Evolutionary conservation across 2,329 filamentous ascomycete species (phyloP).

Genomic region (Paecilomyces sp.): DNA sequence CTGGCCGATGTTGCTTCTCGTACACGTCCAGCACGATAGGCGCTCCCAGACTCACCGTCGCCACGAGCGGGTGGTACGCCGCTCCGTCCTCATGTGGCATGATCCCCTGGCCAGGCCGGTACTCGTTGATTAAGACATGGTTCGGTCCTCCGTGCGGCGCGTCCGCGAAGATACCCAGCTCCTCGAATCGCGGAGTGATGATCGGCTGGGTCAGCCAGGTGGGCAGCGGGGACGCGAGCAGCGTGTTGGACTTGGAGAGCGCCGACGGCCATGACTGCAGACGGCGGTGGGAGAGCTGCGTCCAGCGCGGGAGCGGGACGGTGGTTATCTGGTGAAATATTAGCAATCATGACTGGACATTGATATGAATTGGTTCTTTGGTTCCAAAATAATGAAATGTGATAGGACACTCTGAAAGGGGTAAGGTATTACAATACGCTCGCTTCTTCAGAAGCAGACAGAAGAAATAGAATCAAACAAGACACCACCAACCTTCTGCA

Average conservation of each 20-base stretch:
- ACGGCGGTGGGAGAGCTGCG: constrained; percentile 76
- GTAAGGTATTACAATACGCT: no score
- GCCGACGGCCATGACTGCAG: constrained; percentile 87
- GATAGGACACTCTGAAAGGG: no score
- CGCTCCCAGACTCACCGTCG: constrained; percentile 78
- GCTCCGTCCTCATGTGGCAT: constrained; percentile 93
- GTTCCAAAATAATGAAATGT: no score
- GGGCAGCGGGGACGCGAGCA: constrained; percentile 67
- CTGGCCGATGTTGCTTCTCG: constrained; percentile 42
- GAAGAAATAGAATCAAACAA: background rate
- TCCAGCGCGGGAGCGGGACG: constrained; percentile 73
- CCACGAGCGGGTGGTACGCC: constrained; percentile 81
- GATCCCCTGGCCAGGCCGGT: constrained; percentile 80
- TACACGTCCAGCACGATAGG: constrained; percentile 73
- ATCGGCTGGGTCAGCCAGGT: constrained; percentile 67
- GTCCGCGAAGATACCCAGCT: constrained; percentile 45
- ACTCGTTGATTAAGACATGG: constrained; percentile 92
- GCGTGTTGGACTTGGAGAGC: constrained; percentile 64
- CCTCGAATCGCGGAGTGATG: constrained; percentile 46
- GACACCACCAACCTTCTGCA: constrained; percentile 57
- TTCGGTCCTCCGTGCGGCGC: constrained; percentile 75
- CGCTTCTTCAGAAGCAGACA: background rate
- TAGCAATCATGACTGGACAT: background rate
- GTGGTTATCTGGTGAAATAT: constrained; percentile 41
- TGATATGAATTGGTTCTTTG: no score